Evolutionary conservation across 2,329 filamentous ascomycete species (phyloP).

Genomic region (Colletotrichum kahawae): DNA sequence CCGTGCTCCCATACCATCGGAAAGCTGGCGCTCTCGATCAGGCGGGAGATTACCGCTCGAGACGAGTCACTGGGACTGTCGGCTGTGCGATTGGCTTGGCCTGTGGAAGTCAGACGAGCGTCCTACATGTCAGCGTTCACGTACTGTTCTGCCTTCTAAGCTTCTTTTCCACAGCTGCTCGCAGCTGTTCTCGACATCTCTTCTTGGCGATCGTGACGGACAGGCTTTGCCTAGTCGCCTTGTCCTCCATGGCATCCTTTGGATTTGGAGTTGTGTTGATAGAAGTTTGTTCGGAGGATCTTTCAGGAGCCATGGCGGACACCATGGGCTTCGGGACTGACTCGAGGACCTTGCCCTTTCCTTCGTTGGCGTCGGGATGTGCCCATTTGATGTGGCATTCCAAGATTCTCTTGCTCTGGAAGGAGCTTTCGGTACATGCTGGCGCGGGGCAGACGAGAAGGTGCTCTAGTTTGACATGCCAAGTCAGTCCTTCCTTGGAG

Average conservation of each 20-base stretch:
- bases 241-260: slow-evolving; percentile 23
- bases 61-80: slow-evolving; percentile 37
- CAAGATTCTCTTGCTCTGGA: slow-evolving; percentile 38
- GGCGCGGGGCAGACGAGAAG: slow-evolving; percentile 45
- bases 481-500: slow-evolving; percentile 41
- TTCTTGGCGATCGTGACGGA: slow-evolving; percentile 37
- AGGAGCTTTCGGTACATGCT: slow-evolving; percentile 41
- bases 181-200: slow-evolving; percentile 40
- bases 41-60: slow-evolving; percentile 29
- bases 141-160: slow-evolving; percentile 32
- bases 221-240: slow-evolving; percentile 23
- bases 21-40: slow-evolving; percentile 41
- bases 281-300: background rate
- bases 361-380: slow-evolving; percentile 30
- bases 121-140: background rate
- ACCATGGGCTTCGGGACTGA: slow-evolving; percentile 1
- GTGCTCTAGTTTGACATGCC: slow-evolving; percentile 50
- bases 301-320: background rate
- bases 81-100: slow-evolving; percentile 29
- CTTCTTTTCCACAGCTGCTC: slow-evolving; percentile 38
- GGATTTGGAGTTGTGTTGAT: background rate
- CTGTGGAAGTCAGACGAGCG: slow-evolving; percentile 12
- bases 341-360: slow-evolving; percentile 13
- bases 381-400: slow-evolving; percentile 41
- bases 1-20: slow-evolving; percentile 47